A percentile compares a stretch with the other conserved stretches of the same genome.
Evolutionary conservation across 345 rosid genomes (phyloP).

Genomic region (sweet orange (Citrus sinensis)): DVS_A1.0 CM039161.1:20752001-20752500

Average conservation of each 20-base stretch:
- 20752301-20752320: conserved; percentile 59
- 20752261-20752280: conserved; percentile 86
- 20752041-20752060: conserved; percentile 37
- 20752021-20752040: conserved; percentile 47
- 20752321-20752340: conserved; percentile 82
- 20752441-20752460: background rate
- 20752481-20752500: background rate
- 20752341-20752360: conserved; percentile 64
- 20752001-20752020: conserved; percentile 56
- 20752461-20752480: background rate
- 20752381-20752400: conserved; percentile 13
- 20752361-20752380: conserved; percentile 75
- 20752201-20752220: conserved; percentile 48
- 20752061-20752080: conserved; percentile 47
- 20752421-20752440: background rate
- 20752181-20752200: background rate
- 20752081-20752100: conserved; percentile 13
- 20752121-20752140: too few relatives aligned
- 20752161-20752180: background rate
- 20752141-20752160: background rate
- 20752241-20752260: conserved; percentile 53
- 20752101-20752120: background rate
- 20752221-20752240: conserved; percentile 26
- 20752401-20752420: conserved; percentile 4
- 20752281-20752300: conserved; percentile 44